Conservation (phyloP, 192 early-diverging fungal species). For the Gigaspora rosea region DNA sequence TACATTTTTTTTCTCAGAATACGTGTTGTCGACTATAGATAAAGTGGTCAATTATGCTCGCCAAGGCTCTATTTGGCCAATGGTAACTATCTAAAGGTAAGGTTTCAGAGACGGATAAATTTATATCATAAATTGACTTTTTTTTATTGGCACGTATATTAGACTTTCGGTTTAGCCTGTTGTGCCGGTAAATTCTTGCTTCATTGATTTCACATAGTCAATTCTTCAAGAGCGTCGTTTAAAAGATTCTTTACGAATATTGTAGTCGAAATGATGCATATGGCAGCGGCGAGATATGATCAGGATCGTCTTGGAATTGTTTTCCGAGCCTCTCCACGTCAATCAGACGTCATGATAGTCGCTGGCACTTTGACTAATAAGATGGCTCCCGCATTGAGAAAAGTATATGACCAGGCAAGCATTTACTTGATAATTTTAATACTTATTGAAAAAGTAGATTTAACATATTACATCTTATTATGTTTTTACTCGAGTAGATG, state of each 20-base stretch:
- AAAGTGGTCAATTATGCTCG: constrained; percentile 58
- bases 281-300: constrained; percentile 94
- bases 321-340: constrained; percentile 94
- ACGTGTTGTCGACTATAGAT: constrained; percentile 88
- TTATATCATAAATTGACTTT: constrained; percentile 41
- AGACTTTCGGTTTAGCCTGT: constrained; percentile 90
- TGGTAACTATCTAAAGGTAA: too few species aligned
- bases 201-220: background rate
- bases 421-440: constrained; percentile 1
- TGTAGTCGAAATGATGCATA: constrained; percentile 94
- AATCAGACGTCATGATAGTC: constrained; percentile 99
- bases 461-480: background rate
- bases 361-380: constrained; percentile 99
- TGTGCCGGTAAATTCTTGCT: constrained; percentile 67
- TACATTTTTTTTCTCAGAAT: constrained; percentile 52
- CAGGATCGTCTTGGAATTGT: constrained; percentile 98
- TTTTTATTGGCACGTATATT: constrained; percentile 14
- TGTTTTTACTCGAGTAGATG: constrained; percentile 57
- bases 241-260: background rate
- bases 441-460: constrained; percentile 11
- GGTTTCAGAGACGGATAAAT: too few species aligned
- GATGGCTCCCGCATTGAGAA: constrained; percentile 78
- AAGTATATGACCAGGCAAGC: constrained; percentile 63
- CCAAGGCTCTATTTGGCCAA: too few species aligned
- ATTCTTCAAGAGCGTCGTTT: background rate